Evolutionary conservation across 345 rosid genomes (phyloP), one percentile per base, ranked within the genome.

Genomic region (Populus pruinosa): DNA sequence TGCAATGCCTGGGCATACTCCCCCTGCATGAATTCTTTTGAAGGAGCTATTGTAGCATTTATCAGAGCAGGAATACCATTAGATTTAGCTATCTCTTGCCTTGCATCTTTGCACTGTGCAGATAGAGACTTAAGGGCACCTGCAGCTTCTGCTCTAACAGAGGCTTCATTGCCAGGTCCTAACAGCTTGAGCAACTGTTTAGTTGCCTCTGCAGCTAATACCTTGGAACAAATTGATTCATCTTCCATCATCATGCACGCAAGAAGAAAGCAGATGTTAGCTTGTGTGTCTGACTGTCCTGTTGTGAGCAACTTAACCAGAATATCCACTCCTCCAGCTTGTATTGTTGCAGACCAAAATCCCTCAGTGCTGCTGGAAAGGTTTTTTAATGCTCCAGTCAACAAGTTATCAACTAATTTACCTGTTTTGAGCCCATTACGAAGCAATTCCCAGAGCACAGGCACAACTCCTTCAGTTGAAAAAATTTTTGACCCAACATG

Each of bases 401-500:
- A 88, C 73, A 96, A 89, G 79, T 87, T 87, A 86, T 94, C 93
- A 81, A 96, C 99, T 83, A 88, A 78, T 72, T 91, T 91, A 70
- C 93, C 98, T 70, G 87, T 86, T 87, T 94, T 91, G 21, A 82
- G 84, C 73, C 99, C 98, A 77, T 84, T 90, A 67, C 84, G 84
- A 76, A 92, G 89, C 83, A 90, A 92, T 83, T 89, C 92, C 98
- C 99, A 96, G 20, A 94, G 89, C 78, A 82, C 96, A 2, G 98
- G 99, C 78, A 96, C 98, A 79, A 96, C 99, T 82, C 98, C 99
- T 90, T 96, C 99, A 6, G 99, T 96, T 69, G 99, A 96, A 88
- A 96, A 96, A 67, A 96, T 96, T 74, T 96, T 96, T 13, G 98
- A 96, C 76, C 99, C 99, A 85, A 96, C 95, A 76, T 96, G 97